Evolutionary conservation across 1,284 basidiomycete genomes (phyloP).

Genomic region (Earliella scabrosa): DNA sequence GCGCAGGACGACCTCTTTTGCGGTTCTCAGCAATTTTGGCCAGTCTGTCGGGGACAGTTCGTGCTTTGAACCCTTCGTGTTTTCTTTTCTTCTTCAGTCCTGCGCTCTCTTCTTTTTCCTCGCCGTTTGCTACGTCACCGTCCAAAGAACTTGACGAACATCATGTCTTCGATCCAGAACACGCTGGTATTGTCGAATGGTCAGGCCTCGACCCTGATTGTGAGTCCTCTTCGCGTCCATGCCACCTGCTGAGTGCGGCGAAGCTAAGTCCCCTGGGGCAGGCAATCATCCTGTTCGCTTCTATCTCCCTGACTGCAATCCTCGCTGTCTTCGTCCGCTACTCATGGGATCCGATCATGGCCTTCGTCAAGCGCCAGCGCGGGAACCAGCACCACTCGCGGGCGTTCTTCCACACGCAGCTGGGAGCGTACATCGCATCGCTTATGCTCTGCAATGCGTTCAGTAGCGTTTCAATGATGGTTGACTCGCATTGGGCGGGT

Average conservation of each 20-base stretch:
- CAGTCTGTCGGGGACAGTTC: slow-evolving; percentile 41
- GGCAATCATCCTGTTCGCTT: slow-evolving; percentile 56
- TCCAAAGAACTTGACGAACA: slow-evolving; percentile 20
- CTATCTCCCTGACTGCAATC: slow-evolving; percentile 56
- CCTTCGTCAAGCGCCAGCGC: slow-evolving; percentile 26
- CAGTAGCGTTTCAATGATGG: slow-evolving; percentile 54
- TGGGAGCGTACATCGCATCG: slow-evolving; percentile 68
- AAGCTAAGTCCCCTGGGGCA: slow-evolving; percentile 25
- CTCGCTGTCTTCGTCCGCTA: slow-evolving; percentile 49
- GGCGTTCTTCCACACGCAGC: slow-evolving; percentile 70
- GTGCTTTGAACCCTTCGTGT: slow-evolving; percentile 22
- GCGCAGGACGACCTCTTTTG: slow-evolving; percentile 41
- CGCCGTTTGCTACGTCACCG: slow-evolving; percentile 8
- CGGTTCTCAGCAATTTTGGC: slow-evolving; percentile 32
- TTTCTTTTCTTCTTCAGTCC: slow-evolving; percentile 13
- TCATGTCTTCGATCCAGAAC: slow-evolving; percentile 25
- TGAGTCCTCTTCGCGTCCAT: slow-evolving; percentile 35
- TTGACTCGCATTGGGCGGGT: slow-evolving; percentile 50
- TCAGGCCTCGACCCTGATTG: slow-evolving; percentile 47
- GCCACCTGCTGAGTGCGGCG: neutral
- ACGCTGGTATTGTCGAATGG: slow-evolving; percentile 30
- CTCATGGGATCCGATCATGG: slow-evolving; percentile 43
- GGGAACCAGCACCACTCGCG: slow-evolving; percentile 43
- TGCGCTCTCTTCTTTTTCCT: slow-evolving; percentile 20
- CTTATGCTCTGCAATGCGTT: slow-evolving; percentile 63